phyloP scores from a whole-genome alignment of 1,139 yeast species.

The Yamadazyma mexicana region DNA sequence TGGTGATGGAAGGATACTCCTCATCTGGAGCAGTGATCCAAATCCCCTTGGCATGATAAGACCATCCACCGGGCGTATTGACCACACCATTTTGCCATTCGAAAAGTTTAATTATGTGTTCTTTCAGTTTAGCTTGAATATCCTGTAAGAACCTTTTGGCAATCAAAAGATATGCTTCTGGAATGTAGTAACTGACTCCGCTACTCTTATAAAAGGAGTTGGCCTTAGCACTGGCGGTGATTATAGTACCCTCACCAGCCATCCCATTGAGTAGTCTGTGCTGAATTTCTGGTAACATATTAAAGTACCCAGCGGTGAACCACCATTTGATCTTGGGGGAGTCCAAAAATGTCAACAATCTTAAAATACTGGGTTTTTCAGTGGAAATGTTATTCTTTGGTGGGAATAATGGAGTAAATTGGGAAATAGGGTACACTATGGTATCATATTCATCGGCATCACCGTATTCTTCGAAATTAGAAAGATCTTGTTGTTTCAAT shows the following conservation, averaged over 20 bases:
- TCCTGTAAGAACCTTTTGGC: conserved; percentile 68
- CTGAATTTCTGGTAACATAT: conserved; percentile 77
- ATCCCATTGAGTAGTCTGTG: conserved; percentile 57
- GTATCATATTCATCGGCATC: conserved; percentile 49
- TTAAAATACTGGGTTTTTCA: conserved; percentile 69
- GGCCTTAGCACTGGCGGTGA: conserved; percentile 90
- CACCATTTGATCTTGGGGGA: conserved; percentile 68
- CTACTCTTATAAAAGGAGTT: conserved; percentile 87
- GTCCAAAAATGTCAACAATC: conserved; percentile 59
- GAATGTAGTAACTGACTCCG: conserved; percentile 81
- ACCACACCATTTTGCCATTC: conserved; percentile 92
- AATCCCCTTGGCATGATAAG: conserved; percentile 97
- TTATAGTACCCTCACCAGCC: conserved; percentile 62
- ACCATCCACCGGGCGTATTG: conserved; percentile 86
- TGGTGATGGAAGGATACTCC: conserved; percentile 64
- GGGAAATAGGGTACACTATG: conserved; percentile 88
- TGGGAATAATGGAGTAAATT: conserved; percentile 76
- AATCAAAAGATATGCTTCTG: conserved; percentile 81
- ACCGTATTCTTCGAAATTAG: conserved; percentile 34
- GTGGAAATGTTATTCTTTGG: conserved; percentile 65
- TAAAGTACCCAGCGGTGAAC: conserved; percentile 96
- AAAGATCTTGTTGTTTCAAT: conserved; percentile 43
- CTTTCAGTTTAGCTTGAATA: conserved; percentile 46
- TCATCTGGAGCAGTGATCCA: conserved; percentile 75
- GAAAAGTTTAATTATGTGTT: conserved; percentile 51